Evolutionary conservation across 257 asterid genomes (phyloP).

Genomic region (Solanum clarkiae): DNA sequence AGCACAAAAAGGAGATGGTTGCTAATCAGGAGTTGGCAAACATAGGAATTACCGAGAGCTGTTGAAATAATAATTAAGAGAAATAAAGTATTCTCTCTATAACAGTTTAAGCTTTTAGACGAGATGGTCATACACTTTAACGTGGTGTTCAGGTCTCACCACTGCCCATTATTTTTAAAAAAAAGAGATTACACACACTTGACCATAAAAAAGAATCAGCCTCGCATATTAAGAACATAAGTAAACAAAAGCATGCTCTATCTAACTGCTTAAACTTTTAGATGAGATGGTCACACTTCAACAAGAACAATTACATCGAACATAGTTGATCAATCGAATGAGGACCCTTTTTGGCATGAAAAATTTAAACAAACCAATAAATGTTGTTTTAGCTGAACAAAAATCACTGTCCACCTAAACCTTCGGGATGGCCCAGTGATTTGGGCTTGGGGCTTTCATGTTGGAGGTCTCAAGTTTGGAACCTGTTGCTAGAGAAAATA

Average conservation of each 20-base stretch:
- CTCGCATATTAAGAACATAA: background rate
- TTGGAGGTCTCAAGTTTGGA: too few relatives aligned
- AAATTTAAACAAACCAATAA: background rate
- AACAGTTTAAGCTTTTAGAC: background rate
- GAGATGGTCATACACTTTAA: background rate
- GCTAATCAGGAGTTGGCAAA: background rate
- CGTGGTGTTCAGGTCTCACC: background rate
- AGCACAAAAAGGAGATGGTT: conserved; percentile 2
- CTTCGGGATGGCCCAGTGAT: too few relatives aligned
- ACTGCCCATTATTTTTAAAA: background rate
- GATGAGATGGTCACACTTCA: background rate
- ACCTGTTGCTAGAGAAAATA: too few relatives aligned
- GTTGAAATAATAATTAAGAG: background rate
- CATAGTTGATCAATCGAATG: background rate
- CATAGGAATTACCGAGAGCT: background rate
- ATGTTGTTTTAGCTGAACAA: background rate
- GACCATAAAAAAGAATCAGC: background rate
- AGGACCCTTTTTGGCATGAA: background rate
- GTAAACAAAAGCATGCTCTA: background rate
- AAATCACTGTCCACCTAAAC: background rate
- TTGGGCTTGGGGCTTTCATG: too few relatives aligned
- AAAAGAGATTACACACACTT: background rate
- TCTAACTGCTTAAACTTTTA: background rate
- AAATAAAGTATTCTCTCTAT: background rate
- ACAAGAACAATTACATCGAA: background rate